These are phyloP conservation scores for Acidiella bohemica DNA, from an alignment of 495 filamentous ascomycete species.

Conservation along the genomic window DNA sequence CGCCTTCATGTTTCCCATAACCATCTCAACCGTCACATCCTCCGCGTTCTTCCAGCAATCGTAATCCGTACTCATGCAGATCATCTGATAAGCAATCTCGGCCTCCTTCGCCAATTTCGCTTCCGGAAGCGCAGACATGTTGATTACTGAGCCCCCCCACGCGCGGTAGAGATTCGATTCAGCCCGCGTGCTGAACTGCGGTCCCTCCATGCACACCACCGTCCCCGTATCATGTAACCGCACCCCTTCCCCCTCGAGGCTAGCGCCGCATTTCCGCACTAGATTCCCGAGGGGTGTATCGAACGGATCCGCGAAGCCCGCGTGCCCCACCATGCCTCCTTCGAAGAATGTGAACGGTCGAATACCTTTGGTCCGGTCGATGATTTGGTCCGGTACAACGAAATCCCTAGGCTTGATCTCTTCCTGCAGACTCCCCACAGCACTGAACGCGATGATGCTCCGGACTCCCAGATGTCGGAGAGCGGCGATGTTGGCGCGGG, in stretches of 20 bases:
- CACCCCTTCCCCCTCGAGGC: constrained; percentile 65
- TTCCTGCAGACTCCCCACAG: constrained; percentile 85
- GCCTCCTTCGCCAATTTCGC: constrained; percentile 92
- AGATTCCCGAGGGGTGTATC: constrained; percentile 61
- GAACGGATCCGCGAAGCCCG: constrained; percentile 92
- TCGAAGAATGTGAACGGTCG: constrained; percentile 90
- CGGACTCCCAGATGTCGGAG: constrained; percentile 79
- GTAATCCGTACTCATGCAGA: constrained; percentile 99
- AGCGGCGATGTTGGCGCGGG: constrained; percentile 89
- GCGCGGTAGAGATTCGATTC: constrained; percentile 88
- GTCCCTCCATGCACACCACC: constrained; percentile 91
- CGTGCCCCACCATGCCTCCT: constrained; percentile 80
- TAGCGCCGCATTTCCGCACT: constrained; percentile 57
- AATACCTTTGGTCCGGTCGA: constrained; percentile 88
- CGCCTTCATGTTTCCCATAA: constrained; percentile 89
- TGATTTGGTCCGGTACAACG: constrained; percentile 87
- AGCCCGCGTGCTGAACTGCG: constrained; percentile 93
- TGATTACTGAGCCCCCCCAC: constrained; percentile 85
- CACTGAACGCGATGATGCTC: constrained; percentile 82
- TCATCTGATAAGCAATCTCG: constrained; percentile 92
- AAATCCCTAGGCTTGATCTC: constrained; percentile 91
- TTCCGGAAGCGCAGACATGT: constrained; percentile 95
- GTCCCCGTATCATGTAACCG: constrained; percentile 63
- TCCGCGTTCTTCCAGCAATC: constrained; percentile 78
- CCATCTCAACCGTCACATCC: constrained; percentile 84